These are phyloP conservation scores for Fraxinus americana DNA, from an alignment of 257 asterid species.

Conservation along the genomic window DNA sequence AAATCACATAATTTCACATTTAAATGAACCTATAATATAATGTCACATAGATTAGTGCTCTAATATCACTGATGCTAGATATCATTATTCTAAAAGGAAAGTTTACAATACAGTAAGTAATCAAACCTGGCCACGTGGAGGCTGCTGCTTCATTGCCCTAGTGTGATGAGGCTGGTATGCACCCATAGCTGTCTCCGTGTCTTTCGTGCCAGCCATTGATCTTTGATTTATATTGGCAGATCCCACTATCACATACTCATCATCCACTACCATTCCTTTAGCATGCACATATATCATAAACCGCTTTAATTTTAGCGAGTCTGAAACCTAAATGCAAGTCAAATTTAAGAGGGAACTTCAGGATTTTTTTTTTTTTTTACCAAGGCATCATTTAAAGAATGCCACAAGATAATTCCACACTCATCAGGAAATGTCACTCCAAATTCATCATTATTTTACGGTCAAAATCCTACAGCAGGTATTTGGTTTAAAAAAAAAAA, in stretches of 20 bases:
- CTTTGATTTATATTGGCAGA: slow-evolving; percentile 93
- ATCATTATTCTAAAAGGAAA: background rate
- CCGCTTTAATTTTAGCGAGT: slow-evolving; percentile 64
- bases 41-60: too few species aligned
- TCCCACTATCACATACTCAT: slow-evolving; percentile 79
- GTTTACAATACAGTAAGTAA: slow-evolving; percentile 2
- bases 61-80: too few species aligned
- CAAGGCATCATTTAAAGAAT: background rate
- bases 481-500: too few species aligned
- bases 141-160: slow-evolving; percentile 53
- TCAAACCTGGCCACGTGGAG: slow-evolving; percentile 83
- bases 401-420: background rate
- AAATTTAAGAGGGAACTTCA: background rate
- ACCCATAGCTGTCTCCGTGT: slow-evolving; percentile 95
- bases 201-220: slow-evolving; percentile 91
- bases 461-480: background rate
- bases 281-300: slow-evolving; percentile 96
- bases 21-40: too few species aligned
- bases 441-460: background rate
- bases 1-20: too few species aligned
- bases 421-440: background rate
- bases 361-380: background rate
- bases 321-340: slow-evolving; percentile 56
- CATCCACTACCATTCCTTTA: slow-evolving; percentile 94
- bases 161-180: slow-evolving; percentile 82